A percentile compares a stretch with the other conserved stretches of the same genome.
Evolutionary conservation across 1,139 yeast genomes (phyloP).

Genomic region (Taphrina flavorubra): DNA sequence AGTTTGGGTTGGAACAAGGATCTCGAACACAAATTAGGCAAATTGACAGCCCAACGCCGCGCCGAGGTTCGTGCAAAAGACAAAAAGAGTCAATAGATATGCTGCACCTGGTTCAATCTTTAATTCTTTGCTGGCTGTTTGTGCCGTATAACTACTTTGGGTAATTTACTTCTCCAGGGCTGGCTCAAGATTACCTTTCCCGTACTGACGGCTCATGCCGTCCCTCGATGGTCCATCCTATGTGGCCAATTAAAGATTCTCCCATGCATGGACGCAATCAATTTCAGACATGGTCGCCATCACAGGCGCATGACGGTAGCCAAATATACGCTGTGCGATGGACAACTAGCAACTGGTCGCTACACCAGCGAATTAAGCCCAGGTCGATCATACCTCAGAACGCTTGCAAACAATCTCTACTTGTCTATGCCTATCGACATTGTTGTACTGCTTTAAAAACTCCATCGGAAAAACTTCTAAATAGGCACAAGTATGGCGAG

Average conservation of each 20-base stretch:
- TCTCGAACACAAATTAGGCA: slow-evolving; percentile 19
- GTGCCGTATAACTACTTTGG: not conserved
- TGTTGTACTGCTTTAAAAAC: not conserved
- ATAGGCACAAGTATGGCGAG: not conserved
- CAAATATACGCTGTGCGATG: not conserved
- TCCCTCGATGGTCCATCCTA: not conserved
- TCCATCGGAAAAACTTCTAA: not conserved
- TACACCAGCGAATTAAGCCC: not conserved
- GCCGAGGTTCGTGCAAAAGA: slow-evolving; percentile 8
- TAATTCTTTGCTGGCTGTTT: not conserved
- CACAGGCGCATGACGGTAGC: not conserved
- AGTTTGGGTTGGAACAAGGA: slow-evolving; percentile 58
- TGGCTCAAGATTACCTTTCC: not conserved
- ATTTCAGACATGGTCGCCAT: not conserved
- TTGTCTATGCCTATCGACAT: not conserved
- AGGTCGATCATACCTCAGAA: not conserved
- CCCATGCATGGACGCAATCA: not conserved
- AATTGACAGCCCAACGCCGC: slow-evolving; percentile 19
- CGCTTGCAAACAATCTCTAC: slow-evolving; percentile 8
- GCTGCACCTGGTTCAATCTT: not conserved
- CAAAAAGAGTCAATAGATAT: slow-evolving; percentile 12
- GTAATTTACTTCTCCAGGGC: not conserved
- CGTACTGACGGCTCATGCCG: not conserved
- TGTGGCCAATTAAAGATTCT: not conserved
- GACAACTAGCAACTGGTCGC: not conserved